Base-by-base conservation (phyloP, 2,329 filamentous ascomycete genomes). In the Clarireedia hainanense region DNA sequence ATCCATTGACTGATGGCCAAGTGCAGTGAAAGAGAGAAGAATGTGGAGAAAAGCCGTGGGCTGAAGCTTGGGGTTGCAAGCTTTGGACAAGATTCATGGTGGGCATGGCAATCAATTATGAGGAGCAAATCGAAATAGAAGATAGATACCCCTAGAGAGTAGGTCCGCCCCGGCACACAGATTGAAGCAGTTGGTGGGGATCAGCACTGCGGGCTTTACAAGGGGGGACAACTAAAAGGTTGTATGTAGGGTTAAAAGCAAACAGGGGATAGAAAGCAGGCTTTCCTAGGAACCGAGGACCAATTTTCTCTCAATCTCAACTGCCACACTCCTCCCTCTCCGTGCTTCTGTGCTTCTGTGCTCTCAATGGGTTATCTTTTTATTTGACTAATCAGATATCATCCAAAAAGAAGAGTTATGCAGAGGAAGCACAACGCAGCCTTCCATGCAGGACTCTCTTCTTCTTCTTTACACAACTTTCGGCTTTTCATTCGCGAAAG, bases 401-500 rank as follows among this genome's bases (percentile, higher is more conserved):
- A 30, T 51, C 26, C 30, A 34, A 12, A 34, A 34, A 34, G 10
- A 24, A 42, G 14, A 27, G 12, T 7, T 50, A 27, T 62, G 63
- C 62, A 62, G 58, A 59, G 56, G 64, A 67, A 65, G 63, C 60
- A 58, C 62, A 58, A 58, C 64, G 63, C 64, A 67, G 62, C 59
- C 63, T 67, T 67, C 65, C 57, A 67, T 64, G 57, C 63, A 63
- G 27, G 24, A 36, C 36, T 48, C 49, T 45, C 48, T 47, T 42
- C 23, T 49, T 55, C 17, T 34, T 52, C 34, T 42, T 14, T 43
- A 43, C 17, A 43, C 17, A 20, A 23, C 20, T 17, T 17, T 23
- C 40, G 17, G 40, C 23, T 12, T 43, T 43, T 43, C n/a, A 43
- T 43, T 43, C 40, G 40, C 23, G 30, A 34, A 34, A 4, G 30